Percentiles rank a stretch among this genome's conserved stretches.
These are phyloP conservation scores for Citrullus amarus DNA, from an alignment of 306 rosid genomes.

Conservation along the genomic window DNA sequence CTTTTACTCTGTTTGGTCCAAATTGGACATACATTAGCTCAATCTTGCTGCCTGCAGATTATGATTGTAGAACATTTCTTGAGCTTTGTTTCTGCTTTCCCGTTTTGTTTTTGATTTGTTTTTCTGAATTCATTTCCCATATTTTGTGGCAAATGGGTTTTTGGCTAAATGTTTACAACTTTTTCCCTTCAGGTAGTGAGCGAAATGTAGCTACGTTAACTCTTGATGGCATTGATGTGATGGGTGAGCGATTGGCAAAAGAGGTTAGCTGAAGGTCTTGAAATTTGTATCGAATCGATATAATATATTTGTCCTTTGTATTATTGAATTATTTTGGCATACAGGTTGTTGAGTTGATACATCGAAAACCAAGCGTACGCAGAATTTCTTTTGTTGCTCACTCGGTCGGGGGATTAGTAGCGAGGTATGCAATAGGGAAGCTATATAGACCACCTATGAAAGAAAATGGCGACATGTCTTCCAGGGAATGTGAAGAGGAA, in stretches of 20 bases:
- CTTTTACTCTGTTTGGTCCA: no score
- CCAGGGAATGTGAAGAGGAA: constrained; percentile 24
- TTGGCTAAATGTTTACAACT: neutral
- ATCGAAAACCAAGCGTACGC: constrained; percentile 46
- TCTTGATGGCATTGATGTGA: constrained; percentile 81
- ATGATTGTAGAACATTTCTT: no score
- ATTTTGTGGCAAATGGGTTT: neutral
- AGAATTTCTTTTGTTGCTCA: constrained; percentile 79
- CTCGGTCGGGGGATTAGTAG: constrained; percentile 88
- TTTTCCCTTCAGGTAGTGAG: constrained; percentile 51
- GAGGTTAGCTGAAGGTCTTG: constrained; percentile 33
- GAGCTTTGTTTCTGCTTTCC: no score
- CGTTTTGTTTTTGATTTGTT: neutral
- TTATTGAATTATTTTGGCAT: neutral
- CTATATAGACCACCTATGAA: constrained; percentile 43
- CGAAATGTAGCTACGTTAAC: constrained; percentile 58
- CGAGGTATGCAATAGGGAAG: constrained; percentile 80
- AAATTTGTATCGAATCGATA: neutral
- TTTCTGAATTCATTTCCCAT: neutral
- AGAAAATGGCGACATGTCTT: constrained; percentile 19
- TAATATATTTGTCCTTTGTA: no score
- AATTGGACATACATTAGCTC: no score
- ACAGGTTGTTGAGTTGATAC: constrained; percentile 56
- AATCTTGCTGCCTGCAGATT: no score
- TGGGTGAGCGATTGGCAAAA: constrained; percentile 79